Percentiles rank a stretch among this genome's conserved stretches.
phyloP scores from a whole-genome alignment of 2,329 filamentous ascomycete species.

The Aureobasidium lini region DNA sequence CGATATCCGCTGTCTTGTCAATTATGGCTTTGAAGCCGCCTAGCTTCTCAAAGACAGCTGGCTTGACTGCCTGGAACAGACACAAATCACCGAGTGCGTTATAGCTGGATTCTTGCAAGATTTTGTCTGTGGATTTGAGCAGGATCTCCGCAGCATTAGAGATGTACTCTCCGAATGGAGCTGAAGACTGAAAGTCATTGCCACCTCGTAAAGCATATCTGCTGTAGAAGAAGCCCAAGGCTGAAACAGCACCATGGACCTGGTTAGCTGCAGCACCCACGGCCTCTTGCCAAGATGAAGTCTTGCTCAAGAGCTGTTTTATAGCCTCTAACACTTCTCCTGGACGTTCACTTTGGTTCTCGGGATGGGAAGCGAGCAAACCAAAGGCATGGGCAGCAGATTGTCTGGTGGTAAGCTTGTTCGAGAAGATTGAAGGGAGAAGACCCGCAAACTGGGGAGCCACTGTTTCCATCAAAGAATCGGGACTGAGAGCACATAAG shows the following conservation, averaged over 20 bases:
- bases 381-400: constrained; percentile 66
- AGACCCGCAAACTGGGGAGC: constrained; percentile 46
- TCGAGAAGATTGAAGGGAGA: constrained; percentile 57
- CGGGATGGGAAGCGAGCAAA: constrained; percentile 61
- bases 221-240: constrained; percentile 52
- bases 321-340: constrained; percentile 38
- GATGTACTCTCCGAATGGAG: constrained; percentile 34
- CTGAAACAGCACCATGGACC: constrained; percentile 54
- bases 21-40: constrained; percentile 37
- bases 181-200: background rate
- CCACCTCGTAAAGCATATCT: constrained; percentile 44
- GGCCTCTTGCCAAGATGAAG: constrained; percentile 49
- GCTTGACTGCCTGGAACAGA: constrained; percentile 49
- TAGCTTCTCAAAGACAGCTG: constrained; percentile 21
- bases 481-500: constrained; percentile 48
- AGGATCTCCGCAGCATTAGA: constrained; percentile 44
- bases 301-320: constrained; percentile 39
- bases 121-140: constrained; percentile 46
- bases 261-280: constrained; percentile 53
- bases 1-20: constrained; percentile 56
- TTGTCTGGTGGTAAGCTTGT: constrained; percentile 60
- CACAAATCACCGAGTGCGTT: constrained; percentile 54
- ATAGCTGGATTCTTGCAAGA: constrained; percentile 51
- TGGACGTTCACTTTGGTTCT: constrained; percentile 29
- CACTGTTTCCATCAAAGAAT: constrained; percentile 45